A percentile compares a stretch with the other conserved stretches of the same genome.
Conservation (phyloP, 1,284 basidiomycete genomes). For the Caloboletus firmus region DNA sequence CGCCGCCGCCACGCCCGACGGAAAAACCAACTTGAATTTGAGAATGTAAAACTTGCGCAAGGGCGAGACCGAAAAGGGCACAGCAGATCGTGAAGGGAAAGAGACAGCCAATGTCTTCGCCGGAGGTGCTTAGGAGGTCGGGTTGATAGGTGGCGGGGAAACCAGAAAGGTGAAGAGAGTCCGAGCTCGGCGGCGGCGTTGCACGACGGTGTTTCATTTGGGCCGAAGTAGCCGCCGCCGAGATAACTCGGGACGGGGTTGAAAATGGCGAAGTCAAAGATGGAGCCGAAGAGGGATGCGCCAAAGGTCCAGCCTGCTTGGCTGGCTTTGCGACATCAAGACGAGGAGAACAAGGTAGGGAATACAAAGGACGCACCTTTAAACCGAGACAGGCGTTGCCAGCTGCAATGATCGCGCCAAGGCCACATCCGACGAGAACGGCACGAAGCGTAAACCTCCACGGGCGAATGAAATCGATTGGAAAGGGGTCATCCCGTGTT, state of each 20-base stretch:
- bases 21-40: conserved; percentile 68
- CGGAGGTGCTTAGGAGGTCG: conserved; percentile 40
- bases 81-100: conserved; percentile 51
- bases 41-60: conserved; percentile 67
- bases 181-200: conserved; percentile 56
- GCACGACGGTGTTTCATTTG: conserved; percentile 52
- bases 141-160: conserved; percentile 70
- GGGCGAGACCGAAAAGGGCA: conserved; percentile 52
- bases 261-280: conserved; percentile 55
- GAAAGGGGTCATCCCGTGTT: conserved; percentile 47
- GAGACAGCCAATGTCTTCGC: conserved; percentile 52
- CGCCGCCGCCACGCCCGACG: conserved; percentile 68
- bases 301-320: conserved; percentile 67
- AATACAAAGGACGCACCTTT: conserved; percentile 36
- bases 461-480: conserved; percentile 47
- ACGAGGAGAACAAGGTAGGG: not conserved
- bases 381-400: conserved; percentile 70
- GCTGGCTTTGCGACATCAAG: not conserved
- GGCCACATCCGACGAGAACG: conserved; percentile 54
- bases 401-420: conserved; percentile 50
- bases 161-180: conserved; percentile 44
- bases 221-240: conserved; percentile 63
- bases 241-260: conserved; percentile 52
- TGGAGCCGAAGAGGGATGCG: conserved; percentile 53
- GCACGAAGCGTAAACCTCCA: conserved; percentile 60